phyloP scores from a whole-genome alignment of 257 asterid genomes.

The Solanum appendiculatum region DNA sequence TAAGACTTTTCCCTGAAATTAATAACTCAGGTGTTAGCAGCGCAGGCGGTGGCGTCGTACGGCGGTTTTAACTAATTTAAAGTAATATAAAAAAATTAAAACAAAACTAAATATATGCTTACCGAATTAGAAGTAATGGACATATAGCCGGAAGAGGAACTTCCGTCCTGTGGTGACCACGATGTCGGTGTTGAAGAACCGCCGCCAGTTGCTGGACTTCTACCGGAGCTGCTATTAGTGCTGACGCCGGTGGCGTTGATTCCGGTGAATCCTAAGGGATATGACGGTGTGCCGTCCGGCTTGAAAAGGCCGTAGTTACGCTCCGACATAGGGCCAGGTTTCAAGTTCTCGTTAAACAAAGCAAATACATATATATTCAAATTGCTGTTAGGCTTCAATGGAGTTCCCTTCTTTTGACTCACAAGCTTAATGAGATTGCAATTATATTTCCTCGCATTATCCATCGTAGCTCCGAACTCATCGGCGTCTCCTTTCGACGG shows the following conservation, averaged over 20 bases:
- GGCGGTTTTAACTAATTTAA: not conserved
- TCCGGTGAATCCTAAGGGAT: not conserved
- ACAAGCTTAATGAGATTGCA: conserved; percentile 54
- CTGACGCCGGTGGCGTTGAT: not conserved
- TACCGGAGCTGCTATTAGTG: not conserved
- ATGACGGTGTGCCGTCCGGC: conserved; percentile 66
- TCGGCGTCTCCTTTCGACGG: conserved; percentile 79
- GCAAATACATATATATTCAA: conserved; percentile 65
- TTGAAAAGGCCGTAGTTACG: conserved; percentile 76
- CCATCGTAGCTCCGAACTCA: conserved; percentile 73
- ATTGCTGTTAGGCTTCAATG: conserved; percentile 56
- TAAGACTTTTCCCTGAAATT: not conserved
- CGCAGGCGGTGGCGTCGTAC: not conserved
- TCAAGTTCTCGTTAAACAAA: conserved; percentile 75
- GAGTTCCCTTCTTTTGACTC: conserved; percentile 58
- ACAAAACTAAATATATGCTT: not conserved
- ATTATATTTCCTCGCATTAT: conserved; percentile 66
- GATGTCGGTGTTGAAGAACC: not conserved
- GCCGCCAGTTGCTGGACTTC: not conserved
- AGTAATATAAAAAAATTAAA: not conserved
- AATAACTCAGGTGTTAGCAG: not conserved
- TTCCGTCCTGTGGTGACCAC: conserved; percentile 16
- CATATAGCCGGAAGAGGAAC: conserved; percentile 22
- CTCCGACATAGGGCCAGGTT: conserved; percentile 86
- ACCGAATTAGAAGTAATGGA: conserved; percentile 59